These are phyloP conservation scores for Isoetes taiwanensis DNA, from an alignment of 75 land plant species.

Conservation along the genomic window DNA sequence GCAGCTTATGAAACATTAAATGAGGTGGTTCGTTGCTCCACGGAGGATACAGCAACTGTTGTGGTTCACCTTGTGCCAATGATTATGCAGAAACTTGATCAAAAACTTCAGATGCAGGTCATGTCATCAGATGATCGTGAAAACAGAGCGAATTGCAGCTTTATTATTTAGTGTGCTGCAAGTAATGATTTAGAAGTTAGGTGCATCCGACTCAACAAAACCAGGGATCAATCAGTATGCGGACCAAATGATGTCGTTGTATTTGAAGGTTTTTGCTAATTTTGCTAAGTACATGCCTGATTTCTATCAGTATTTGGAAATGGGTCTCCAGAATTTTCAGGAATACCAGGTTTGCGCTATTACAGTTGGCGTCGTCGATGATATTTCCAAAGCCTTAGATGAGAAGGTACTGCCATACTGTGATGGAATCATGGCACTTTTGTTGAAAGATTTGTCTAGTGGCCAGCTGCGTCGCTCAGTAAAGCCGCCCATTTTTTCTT, in stretches of 20 bases:
- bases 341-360: conserved; percentile 88
- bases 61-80: conserved; percentile 73
- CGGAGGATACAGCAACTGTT: conserved; percentile 69
- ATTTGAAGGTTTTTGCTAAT: conserved; percentile 68
- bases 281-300: conserved; percentile 85
- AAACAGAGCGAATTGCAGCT: conserved; percentile 75
- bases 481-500: conserved; percentile 88
- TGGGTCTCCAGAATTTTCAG: conserved; percentile 93
- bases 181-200: conserved; percentile 80
- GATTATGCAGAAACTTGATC: conserved; percentile 63
- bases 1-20: conserved; percentile 85
- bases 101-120: conserved; percentile 60
- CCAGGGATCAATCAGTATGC: conserved; percentile 61
- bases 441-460: conserved; percentile 83
- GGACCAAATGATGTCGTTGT: conserved; percentile 70
- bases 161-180: conserved; percentile 67
- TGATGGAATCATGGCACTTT: conserved; percentile 93
- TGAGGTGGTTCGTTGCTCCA: conserved; percentile 82
- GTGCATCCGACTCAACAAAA: conserved; percentile 61
- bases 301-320: conserved; percentile 76
- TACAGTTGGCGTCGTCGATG: conserved; percentile 93
- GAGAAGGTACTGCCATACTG: conserved; percentile 75
- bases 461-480: conserved; percentile 83
- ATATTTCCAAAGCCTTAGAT: conserved; percentile 79
- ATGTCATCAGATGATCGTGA: conserved; percentile 69